Percentiles rank a stretch among this genome's conserved stretches.
Evolutionary conservation across 176 grass and related monocot species (phyloP).

Genomic region (Eleusine coracana): DNA sequence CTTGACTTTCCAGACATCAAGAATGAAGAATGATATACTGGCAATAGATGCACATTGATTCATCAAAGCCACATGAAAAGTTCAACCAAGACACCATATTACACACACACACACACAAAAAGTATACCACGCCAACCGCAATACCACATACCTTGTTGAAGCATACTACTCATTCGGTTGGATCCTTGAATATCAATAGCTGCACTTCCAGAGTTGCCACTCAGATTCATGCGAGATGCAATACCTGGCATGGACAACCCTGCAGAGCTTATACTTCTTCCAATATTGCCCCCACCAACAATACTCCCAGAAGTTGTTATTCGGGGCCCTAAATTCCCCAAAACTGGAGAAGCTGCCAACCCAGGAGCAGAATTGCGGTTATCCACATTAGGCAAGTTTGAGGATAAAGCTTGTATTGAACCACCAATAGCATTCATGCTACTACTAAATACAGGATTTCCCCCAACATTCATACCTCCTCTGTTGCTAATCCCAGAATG

Average conservation of each 20-base stretch:
- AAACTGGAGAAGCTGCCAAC: constrained; percentile 71
- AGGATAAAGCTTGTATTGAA: constrained; percentile 74
- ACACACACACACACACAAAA: not conserved
- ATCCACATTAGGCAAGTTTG: constrained; percentile 63
- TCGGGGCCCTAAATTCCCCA: constrained; percentile 69
- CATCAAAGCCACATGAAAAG: constrained; percentile 8
- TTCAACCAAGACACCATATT: not conserved
- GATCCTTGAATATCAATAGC: constrained; percentile 77
- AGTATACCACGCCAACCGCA: not conserved
- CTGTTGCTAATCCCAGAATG: constrained; percentile 74
- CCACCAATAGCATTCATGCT: constrained; percentile 78
- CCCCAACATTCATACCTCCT: constrained; percentile 78
- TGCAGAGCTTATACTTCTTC: constrained; percentile 79
- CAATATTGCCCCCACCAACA: constrained; percentile 63
- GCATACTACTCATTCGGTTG: constrained; percentile 65
- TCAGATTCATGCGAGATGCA: constrained; percentile 74
- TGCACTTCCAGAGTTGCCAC: constrained; percentile 66
- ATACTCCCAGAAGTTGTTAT: constrained; percentile 75
- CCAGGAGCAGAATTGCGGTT: constrained; percentile 72
- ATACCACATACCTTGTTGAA: constrained; percentile 69
- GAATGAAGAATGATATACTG: not conserved
- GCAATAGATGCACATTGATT: constrained; percentile 1
- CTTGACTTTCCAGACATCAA: constrained; percentile 17
- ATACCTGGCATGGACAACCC: constrained; percentile 71
- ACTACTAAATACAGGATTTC: constrained; percentile 69